Evolutionary conservation across 2,329 filamentous ascomycete genomes (phyloP).

Genomic region (Phialophora chinensis): DNA sequence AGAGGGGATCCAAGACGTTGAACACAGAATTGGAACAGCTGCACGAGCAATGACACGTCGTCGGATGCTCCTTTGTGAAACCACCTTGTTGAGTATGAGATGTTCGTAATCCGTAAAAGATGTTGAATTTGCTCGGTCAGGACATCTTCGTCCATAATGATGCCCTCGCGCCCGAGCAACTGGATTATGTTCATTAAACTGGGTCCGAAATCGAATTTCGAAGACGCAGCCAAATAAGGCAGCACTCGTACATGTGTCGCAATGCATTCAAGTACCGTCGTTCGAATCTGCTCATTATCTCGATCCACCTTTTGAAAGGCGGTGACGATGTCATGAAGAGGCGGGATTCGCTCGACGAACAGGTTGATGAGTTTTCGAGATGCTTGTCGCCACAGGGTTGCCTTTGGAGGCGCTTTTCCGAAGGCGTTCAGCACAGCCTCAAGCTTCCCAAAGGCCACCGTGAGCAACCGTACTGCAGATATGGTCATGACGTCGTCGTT

Average conservation of each 20-base stretch:
- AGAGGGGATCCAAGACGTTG: slow-evolving; percentile 28
- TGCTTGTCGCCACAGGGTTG: slow-evolving; percentile 71
- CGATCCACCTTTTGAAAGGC: slow-evolving; percentile 72
- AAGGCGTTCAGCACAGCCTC: slow-evolving; percentile 67
- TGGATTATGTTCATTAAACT: slow-evolving; percentile 73
- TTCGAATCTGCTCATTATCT: slow-evolving; percentile 74
- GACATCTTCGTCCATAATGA: slow-evolving; percentile 59
- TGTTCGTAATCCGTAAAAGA: slow-evolving; percentile 77
- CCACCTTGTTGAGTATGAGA: slow-evolving; percentile 87
- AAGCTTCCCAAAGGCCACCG: slow-evolving; percentile 80
- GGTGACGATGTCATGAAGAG: slow-evolving; percentile 78
- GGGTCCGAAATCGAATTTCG: slow-evolving; percentile 86
- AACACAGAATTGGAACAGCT: slow-evolving; percentile 49
- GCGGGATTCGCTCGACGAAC: slow-evolving; percentile 78
- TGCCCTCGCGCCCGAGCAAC: slow-evolving; percentile 58
- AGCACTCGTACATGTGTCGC: slow-evolving; percentile 83
- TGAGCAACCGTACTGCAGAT: slow-evolving; percentile 80
- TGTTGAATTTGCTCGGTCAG: slow-evolving; percentile 78
- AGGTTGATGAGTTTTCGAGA: slow-evolving; percentile 70
- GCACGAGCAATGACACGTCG: slow-evolving; percentile 49
- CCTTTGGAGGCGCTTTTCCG: slow-evolving; percentile 50
- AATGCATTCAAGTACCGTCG: slow-evolving; percentile 78
- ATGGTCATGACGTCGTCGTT: slow-evolving; percentile 81
- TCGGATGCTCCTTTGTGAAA: slow-evolving; percentile 71
- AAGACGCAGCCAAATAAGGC: slow-evolving; percentile 77